phyloP scores from a whole-genome alignment of 192 early-diverging fungal genomes.

The Funneliformis geosporum region DNA sequence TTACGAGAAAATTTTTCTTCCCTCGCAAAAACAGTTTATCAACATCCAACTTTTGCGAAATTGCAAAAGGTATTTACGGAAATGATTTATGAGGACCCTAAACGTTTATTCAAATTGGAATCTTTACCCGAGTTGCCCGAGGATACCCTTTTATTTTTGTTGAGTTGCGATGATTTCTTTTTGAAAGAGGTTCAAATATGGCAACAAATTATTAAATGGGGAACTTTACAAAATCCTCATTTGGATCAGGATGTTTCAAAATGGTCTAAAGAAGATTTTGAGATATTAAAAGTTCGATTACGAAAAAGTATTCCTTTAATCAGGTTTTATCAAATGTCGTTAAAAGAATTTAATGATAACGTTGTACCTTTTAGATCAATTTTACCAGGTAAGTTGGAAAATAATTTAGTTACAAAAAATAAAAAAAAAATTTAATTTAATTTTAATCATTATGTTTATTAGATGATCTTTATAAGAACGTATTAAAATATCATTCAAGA shows the following conservation, averaged over 20 bases:
- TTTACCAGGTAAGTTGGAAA: not conserved
- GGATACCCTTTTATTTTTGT: not conserved
- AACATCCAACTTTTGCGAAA: not conserved
- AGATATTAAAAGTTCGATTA: not conserved
- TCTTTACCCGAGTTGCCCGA: not conserved
- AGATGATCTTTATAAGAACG: too few relatives aligned
- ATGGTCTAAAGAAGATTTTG: conserved; percentile 18
- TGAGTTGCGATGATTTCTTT: conserved; percentile 3
- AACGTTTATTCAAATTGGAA: not conserved
- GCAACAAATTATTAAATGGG: conserved; percentile 28
- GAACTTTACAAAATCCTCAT: not conserved
- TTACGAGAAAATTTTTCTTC: not conserved
- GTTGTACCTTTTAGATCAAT: conserved; percentile 16
- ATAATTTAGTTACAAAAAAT: not conserved
- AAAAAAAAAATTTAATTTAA: not conserved
- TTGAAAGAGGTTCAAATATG: conserved; percentile 30
- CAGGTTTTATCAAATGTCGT: conserved; percentile 26
- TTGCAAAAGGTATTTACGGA: not conserved
- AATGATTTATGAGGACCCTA: not conserved
- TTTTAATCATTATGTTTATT: not conserved
- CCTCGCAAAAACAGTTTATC: not conserved
- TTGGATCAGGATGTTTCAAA: not conserved
- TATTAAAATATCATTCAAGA: too few relatives aligned
- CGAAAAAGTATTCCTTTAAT: conserved; percentile 7
- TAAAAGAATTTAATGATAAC: not conserved